phyloP scores from a whole-genome alignment of 2,329 filamentous ascomycete species.

The Bipolaris bicolor region DNA sequence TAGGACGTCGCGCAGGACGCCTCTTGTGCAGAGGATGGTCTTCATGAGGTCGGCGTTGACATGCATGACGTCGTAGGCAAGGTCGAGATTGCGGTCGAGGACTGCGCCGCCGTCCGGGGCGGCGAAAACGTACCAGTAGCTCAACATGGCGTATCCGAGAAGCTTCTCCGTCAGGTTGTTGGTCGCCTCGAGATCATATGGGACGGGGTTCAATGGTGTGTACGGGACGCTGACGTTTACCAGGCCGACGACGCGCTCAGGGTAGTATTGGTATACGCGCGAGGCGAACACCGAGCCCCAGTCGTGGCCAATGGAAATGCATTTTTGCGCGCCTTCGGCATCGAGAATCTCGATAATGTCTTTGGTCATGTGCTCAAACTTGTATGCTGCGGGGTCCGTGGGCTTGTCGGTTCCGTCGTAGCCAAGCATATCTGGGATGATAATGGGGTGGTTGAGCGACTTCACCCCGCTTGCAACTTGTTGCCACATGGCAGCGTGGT shows the following conservation, averaged over 20 bases:
- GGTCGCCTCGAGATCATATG: conserved; percentile 48
- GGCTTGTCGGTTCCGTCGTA: conserved; percentile 48
- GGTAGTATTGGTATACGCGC: conserved; percentile 53
- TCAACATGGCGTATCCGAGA: conserved; percentile 48
- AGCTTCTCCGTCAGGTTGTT: conserved; percentile 42
- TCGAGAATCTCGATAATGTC: conserved; percentile 39
- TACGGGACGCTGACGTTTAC: conserved; percentile 54
- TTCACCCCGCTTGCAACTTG: conserved; percentile 51
- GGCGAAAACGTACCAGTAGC: conserved; percentile 58
- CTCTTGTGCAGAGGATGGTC: conserved; percentile 47
- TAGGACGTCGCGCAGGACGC: conserved; percentile 44
- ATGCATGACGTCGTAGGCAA: conserved; percentile 46
- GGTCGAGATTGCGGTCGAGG: conserved; percentile 50
- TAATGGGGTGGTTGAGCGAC: conserved; percentile 49
- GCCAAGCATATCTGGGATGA: conserved; percentile 50
- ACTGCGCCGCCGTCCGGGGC: conserved; percentile 49
- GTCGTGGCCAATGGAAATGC: conserved; percentile 57
- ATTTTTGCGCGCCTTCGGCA: conserved; percentile 27
- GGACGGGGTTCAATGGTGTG: conserved; percentile 32
- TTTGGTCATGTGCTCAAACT: conserved; percentile 29
- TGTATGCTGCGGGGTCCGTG: conserved; percentile 30
- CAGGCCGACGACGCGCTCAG: conserved; percentile 51
- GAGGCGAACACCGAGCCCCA: conserved; percentile 55
- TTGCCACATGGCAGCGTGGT: conserved; percentile 55
- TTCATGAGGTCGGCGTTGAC: conserved; percentile 43